A percentile compares a stretch with the other conserved stretches of the same genome.
phyloP scores from a whole-genome alignment of 306 rosid genomes.

The Prinsepia uniflora region DNA sequence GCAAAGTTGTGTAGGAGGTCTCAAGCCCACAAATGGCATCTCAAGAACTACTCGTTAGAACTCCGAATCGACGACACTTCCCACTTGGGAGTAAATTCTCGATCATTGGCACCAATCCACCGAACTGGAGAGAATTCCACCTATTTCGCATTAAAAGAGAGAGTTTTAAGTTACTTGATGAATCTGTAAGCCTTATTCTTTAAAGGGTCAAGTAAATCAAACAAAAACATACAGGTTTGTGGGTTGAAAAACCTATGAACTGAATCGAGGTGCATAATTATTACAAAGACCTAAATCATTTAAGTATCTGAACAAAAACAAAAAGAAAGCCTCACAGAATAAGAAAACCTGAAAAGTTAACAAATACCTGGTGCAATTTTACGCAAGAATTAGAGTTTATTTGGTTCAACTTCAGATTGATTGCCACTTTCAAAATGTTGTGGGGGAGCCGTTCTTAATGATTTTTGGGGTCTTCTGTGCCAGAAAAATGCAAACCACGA shows the following conservation, averaged over 20 bases:
- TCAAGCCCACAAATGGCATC: slow-evolving; percentile 7
- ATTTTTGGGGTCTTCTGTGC: slow-evolving; percentile 32
- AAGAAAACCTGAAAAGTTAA: neutral
- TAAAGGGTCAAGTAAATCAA: neutral
- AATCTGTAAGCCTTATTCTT: neutral
- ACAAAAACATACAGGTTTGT: neutral
- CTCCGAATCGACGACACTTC: neutral
- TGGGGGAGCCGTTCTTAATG: neutral
- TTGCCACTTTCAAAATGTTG: slow-evolving; percentile 16
- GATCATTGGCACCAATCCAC: slow-evolving; percentile 7
- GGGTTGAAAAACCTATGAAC: neutral
- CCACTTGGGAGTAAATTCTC: neutral
- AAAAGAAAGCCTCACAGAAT: neutral
- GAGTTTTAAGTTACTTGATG: neutral
- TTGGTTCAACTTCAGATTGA: slow-evolving; percentile 13
- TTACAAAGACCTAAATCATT: neutral
- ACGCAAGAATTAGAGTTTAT: slow-evolving; percentile 13
- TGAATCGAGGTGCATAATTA: neutral
- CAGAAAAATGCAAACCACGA: slow-evolving; percentile 36
- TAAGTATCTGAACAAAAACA: neutral
- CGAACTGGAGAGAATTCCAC: slow-evolving; percentile 10
- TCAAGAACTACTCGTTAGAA: neutral
- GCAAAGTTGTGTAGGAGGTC: slow-evolving; percentile 8
- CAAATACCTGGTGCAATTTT: slow-evolving; percentile 29
- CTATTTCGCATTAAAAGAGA: slow-evolving; percentile 14